A percentile compares a stretch with the other conserved stretches of the same genome.
Evolutionary conservation across 2,329 filamentous ascomycete species (phyloP).

Genomic region (Emydomyces testavorans): DNA sequence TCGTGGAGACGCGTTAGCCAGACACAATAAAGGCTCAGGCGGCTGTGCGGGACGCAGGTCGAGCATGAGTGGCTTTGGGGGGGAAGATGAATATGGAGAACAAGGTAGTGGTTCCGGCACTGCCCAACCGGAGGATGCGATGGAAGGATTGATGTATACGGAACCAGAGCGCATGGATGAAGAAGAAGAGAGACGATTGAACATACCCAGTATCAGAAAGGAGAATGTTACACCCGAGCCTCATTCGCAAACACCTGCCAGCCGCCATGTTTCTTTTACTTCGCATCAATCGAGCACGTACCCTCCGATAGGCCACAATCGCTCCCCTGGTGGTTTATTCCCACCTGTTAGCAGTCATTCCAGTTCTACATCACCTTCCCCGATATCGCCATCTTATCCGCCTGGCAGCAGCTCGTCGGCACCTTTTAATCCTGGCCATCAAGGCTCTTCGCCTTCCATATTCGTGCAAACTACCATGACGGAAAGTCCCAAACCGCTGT

Average conservation of each 20-base stretch:
- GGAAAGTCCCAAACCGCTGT: conserved; percentile 73
- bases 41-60: conserved; percentile 85
- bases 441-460: conserved; percentile 42
- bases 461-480: conserved; percentile 66
- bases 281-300: conserved; percentile 62
- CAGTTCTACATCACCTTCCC: conserved; percentile 46
- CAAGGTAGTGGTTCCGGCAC: conserved; percentile 33
- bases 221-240: conserved; percentile 41
- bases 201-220: conserved; percentile 61
- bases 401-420: conserved; percentile 25
- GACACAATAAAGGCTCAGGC: conserved; percentile 90
- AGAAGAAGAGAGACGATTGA: conserved; percentile 37
- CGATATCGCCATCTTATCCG: conserved; percentile 38
- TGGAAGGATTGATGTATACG: conserved; percentile 53
- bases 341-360: conserved; percentile 50
- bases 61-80: conserved; percentile 71
- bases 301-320: conserved; percentile 52
- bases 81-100: conserved; percentile 57
- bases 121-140: conserved; percentile 40
- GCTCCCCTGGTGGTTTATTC: conserved; percentile 46
- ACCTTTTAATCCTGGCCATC: conserved; percentile 28
- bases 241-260: conserved; percentile 13
- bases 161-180: conserved; percentile 42
- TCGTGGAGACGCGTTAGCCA: conserved; percentile 82
- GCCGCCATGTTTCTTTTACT: conserved; percentile 41